Base-by-base conservation (phyloP, 495 filamentous ascomycete genomes). In the Tuber melanosporum region DNA sequence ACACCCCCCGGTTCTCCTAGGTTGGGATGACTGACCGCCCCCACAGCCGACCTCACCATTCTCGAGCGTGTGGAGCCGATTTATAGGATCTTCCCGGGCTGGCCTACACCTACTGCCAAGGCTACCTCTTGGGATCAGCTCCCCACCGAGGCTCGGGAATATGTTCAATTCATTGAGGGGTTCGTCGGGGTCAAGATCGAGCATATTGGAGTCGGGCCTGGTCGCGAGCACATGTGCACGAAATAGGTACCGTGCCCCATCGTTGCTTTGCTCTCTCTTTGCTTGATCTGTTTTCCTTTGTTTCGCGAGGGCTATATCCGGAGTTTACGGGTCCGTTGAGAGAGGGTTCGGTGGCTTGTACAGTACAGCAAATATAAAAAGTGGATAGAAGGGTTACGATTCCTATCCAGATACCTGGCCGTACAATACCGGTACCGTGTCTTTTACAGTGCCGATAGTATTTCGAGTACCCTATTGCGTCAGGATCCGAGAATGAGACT, bases 121-220 rank as follows among this genome's bases (percentile, higher is more conserved):
- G 88, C 86, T 77, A 86, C 84, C 26, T 92, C 87, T 83, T 88
- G 90, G 72, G 89, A 92, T 57, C 73, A 83, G 36, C 85, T 97
- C 45, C 94, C 94, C n/a, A 83, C 85, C 77, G 89, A 93, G 78
- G 93, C 94, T 44, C 88, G 87, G 75, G 88, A 88, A 0, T 97
- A 97, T 75, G 86, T 97, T 77, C 87, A 90, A 82, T 94, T 91
- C 82, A 91, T 94, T 79, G 94, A 96, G 86, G 85, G 89, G 80
- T 91, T 90, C 80, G 85, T 93, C 26, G 92, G 90, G 45, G 90
- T 94, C 26, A 88, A 85, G 75, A 85, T 95, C 71, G 90, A 90
- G 84, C 94, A 89, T 86, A 91, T 96, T 82, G 93, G 93, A 19
- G 93, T 91, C 26, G 94, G 93, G 14, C 93, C 91, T 62, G 88